Evolutionary conservation across 129 eudicot species (phyloP).

Genomic region (Saussurea involucrata): DNA sequence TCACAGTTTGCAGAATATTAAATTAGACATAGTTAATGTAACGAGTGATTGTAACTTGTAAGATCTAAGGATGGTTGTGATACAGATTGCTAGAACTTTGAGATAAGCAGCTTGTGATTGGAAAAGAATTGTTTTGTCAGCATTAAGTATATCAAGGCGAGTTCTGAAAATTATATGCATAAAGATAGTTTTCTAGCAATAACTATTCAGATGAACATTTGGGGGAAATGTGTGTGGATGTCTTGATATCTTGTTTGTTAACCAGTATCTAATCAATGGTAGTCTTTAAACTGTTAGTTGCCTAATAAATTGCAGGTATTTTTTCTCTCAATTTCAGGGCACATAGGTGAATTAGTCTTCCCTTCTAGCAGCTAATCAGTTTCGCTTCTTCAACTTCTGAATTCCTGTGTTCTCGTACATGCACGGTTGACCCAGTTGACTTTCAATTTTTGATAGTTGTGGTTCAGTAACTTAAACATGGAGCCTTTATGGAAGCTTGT

Average conservation of each 20-base stretch:
- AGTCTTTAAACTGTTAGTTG: background rate
- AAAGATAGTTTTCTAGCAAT: background rate
- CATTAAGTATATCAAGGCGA: background rate
- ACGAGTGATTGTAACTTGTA: background rate
- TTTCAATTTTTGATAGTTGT: slow-evolving; percentile 1
- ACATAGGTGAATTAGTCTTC: background rate
- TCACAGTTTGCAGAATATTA: background rate
- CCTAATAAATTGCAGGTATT: slow-evolving; percentile 4
- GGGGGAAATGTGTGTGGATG: background rate
- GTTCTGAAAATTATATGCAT: background rate
- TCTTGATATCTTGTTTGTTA: background rate
- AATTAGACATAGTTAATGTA: background rate
- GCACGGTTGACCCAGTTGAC: slow-evolving; percentile 2
- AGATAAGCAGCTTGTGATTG: background rate
- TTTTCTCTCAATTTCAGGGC: slow-evolving; percentile 21
- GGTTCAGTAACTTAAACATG: slow-evolving; percentile 38
- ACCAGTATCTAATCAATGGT: background rate
- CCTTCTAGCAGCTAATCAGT: slow-evolving; percentile 17
- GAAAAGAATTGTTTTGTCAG: background rate
- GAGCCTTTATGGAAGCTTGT: slow-evolving; percentile 85
- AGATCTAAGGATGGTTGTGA: background rate
- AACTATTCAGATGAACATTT: background rate
- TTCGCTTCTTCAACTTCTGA: slow-evolving; percentile 9
- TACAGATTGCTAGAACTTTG: background rate
- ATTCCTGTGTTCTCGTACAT: slow-evolving; percentile 1